Conservation (phyloP, 305 asterid species). For the Withania somnifera region DNA sequence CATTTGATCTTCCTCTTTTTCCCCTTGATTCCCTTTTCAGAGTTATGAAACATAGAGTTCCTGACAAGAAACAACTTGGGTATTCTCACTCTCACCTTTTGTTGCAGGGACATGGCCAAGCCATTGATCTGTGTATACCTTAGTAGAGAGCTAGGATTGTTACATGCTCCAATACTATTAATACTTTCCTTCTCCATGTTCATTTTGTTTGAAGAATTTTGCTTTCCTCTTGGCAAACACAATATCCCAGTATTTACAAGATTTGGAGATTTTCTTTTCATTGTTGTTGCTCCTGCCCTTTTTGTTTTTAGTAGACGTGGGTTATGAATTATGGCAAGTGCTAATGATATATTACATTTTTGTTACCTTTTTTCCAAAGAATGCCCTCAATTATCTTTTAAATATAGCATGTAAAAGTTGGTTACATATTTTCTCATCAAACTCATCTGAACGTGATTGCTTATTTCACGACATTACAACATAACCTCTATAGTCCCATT, state of each 20-base stretch:
- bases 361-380: background rate
- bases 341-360: background rate
- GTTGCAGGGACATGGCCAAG: background rate
- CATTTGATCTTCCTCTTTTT: background rate
- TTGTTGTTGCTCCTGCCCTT: background rate
- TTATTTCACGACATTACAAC: background rate
- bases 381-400: background rate
- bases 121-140: background rate
- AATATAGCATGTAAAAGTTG: background rate
- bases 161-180: background rate
- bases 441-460: background rate
- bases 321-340: background rate
- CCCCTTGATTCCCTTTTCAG: background rate
- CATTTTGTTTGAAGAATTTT: background rate
- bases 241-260: background rate
- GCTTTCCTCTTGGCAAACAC: background rate
- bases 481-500: background rate
- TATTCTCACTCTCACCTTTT: slow-evolving; percentile 4
- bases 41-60: background rate
- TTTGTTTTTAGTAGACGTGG: background rate
- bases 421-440: slow-evolving; percentile 1
- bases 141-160: background rate
- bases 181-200: background rate
- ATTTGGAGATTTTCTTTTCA: background rate
- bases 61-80: background rate